phyloP scores from a whole-genome alignment of 345 rosid species.

The Bruguiera sexangula region DNA sequence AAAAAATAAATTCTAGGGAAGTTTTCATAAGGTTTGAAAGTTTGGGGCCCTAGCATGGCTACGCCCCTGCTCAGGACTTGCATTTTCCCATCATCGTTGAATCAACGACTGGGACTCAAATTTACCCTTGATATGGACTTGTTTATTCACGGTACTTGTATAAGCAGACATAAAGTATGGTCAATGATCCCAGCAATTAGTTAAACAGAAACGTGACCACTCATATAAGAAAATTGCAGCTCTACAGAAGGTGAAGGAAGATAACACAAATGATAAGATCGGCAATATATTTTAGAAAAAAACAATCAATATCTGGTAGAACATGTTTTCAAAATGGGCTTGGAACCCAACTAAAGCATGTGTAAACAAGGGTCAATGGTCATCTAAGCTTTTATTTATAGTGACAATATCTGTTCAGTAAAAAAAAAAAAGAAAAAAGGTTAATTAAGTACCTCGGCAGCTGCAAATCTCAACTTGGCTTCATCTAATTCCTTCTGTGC shows the following conservation, averaged over 20 bases:
- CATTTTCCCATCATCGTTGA: too few relatives aligned
- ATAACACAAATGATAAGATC: background rate
- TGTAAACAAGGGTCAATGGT: background rate
- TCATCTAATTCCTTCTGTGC: constrained; percentile 83
- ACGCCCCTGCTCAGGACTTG: too few relatives aligned
- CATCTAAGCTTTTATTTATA: background rate
- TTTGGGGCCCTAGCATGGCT: too few relatives aligned
- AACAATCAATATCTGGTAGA: background rate
- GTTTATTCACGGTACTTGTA: too few relatives aligned
- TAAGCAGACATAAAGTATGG: too few relatives aligned
- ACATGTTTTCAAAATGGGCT: background rate
- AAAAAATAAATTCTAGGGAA: too few relatives aligned
- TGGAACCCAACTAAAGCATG: background rate
- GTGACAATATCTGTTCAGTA: background rate
- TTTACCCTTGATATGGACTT: too few relatives aligned
- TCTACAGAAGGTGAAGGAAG: background rate
- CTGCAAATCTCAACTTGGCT: constrained; percentile 92
- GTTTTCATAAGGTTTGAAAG: too few relatives aligned
- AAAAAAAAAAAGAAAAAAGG: constrained; percentile 2
- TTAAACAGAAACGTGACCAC: background rate
- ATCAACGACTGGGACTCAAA: too few relatives aligned
- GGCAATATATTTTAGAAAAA: background rate
- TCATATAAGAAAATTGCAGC: background rate
- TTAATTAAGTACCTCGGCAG: constrained; percentile 70
- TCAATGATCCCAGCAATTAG: background rate